These are phyloP conservation scores for Usnea hakonensis DNA, from an alignment of 495 filamentous ascomycete species.

Conservation along the genomic window DNA sequence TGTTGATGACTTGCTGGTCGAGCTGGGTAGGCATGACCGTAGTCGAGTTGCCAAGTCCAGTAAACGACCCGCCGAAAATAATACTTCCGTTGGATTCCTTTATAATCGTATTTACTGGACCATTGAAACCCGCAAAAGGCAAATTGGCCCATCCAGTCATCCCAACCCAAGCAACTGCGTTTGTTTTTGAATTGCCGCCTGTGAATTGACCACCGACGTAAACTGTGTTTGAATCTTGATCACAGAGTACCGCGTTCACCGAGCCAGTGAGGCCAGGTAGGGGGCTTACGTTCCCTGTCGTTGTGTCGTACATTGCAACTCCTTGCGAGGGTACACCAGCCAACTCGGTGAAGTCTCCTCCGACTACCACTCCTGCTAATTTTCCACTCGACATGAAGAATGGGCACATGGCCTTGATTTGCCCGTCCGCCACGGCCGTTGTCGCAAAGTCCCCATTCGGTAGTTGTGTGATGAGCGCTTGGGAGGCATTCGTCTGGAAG, in stretches of 20 bases:
- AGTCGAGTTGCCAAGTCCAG: conserved; percentile 76
- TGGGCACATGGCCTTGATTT: conserved; percentile 79
- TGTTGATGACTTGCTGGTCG: conserved; percentile 70
- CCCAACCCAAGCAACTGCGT: conserved; percentile 78
- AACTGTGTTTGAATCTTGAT: conserved; percentile 70
- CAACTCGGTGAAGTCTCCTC: conserved; percentile 94
- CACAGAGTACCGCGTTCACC: conserved; percentile 75
- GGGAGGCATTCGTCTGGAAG: conserved; percentile 63
- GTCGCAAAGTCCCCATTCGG: conserved; percentile 79
- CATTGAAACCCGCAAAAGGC: conserved; percentile 90
- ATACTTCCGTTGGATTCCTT: conserved; percentile 74
- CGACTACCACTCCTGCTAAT: conserved; percentile 69
- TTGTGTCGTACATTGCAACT: conserved; percentile 71
- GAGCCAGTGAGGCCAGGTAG: conserved; percentile 72
- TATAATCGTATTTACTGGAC: conserved; percentile 78
- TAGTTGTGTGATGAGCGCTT: conserved; percentile 71
- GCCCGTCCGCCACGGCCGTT: conserved; percentile 67
- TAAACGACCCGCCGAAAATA: conserved; percentile 88
- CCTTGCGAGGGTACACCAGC: conserved; percentile 66
- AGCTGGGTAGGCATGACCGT: conserved; percentile 48
- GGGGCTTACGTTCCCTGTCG: conserved; percentile 56
- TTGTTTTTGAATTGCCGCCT: conserved; percentile 69
- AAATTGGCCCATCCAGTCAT: conserved; percentile 72
- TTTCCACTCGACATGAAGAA: conserved; percentile 62
- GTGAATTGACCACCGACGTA: conserved; percentile 86